phyloP scores from a whole-genome alignment of 202 grass and related monocot species.

The Cymbopogon flexuosus region DNA sequence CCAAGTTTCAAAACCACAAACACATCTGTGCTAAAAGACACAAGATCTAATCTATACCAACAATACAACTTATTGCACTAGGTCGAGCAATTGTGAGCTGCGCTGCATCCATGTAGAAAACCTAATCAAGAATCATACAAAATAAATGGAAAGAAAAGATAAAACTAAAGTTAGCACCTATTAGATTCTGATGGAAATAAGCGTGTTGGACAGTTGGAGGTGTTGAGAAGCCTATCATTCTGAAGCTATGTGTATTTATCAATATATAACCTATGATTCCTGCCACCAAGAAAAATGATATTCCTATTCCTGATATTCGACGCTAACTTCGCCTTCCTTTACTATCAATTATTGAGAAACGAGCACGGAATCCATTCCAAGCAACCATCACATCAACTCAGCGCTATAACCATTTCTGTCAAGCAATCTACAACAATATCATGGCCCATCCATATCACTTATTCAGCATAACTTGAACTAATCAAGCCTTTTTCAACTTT shows the following conservation, averaged over 20 bases:
- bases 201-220: background rate
- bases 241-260: slow-evolving; percentile 24
- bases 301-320: slow-evolving; percentile 44
- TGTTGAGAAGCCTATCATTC: slow-evolving; percentile 11
- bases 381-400: slow-evolving; percentile 36
- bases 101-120: background rate
- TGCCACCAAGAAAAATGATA: slow-evolving; percentile 21
- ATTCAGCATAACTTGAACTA: background rate
- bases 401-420: slow-evolving; percentile 30
- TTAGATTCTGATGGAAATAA: slow-evolving; percentile 15
- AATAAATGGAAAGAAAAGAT: slow-evolving; percentile 2
- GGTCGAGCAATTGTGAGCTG: background rate
- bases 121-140: slow-evolving; percentile 5
- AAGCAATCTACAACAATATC: background rate
- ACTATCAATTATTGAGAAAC: slow-evolving; percentile 50
- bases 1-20: slow-evolving; percentile 9
- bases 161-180: slow-evolving; percentile 24
- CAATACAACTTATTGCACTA: slow-evolving; percentile 16
- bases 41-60: slow-evolving; percentile 18
- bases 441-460: slow-evolving; percentile 11
- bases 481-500: background rate
- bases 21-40: slow-evolving; percentile 15
- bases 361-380: slow-evolving; percentile 37
- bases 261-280: slow-evolving; percentile 19
- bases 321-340: slow-evolving; percentile 36